Evolutionary conservation across 116 monocot species (phyloP), one percentile per base, ranked within the genome.

Genomic region (Dioscorea cayenensis): DNA sequence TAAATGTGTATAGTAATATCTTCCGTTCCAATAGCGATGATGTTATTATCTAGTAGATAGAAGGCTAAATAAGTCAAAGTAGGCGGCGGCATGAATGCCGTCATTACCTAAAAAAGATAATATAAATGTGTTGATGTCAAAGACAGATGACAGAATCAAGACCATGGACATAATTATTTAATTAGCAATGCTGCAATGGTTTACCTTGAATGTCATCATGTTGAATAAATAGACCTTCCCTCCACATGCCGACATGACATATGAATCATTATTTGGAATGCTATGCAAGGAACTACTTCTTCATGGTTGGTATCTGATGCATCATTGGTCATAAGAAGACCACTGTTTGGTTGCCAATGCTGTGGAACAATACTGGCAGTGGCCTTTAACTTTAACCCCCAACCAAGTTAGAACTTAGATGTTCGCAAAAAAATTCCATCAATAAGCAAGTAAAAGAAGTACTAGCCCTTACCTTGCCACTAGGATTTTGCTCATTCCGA

Each of bases 151-250:
- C 29, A 29, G 21, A 62, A 62, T 62, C 22, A 23, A 23, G 23
- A 20, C 21, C 14, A 17, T 55, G 14, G 52, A 5, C 16, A 55
- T 14, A 55, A 14, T 17, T 55, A 43, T 43, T 43, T 43, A 43
- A 43, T 43, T 43, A 43, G 43, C 10, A 29, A 3, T 29, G 29
- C 29, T 51, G 38, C 50, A 25, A 60, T 43, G 17, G 36, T 10
- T 79, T 60, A 90, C 90, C 84, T 90, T 90, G 72, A 90, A 90
- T 12, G 84, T 87, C 87, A 84, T 82, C 87, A 87, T 84, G 77
- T 87, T 90, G 76, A 87, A 90, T 18, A 90, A 63, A 17, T 87
- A 87, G 22, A 87, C 80, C 75, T 87, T 87, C 50, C 87, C 87
- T 19, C 90, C 90, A 71, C 79, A 86, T 25, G 90, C 87, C 48